Evolutionary conservation across 1,284 basidiomycete species (phyloP).

Genomic region (Moesziomyces globuligerus): DNA sequence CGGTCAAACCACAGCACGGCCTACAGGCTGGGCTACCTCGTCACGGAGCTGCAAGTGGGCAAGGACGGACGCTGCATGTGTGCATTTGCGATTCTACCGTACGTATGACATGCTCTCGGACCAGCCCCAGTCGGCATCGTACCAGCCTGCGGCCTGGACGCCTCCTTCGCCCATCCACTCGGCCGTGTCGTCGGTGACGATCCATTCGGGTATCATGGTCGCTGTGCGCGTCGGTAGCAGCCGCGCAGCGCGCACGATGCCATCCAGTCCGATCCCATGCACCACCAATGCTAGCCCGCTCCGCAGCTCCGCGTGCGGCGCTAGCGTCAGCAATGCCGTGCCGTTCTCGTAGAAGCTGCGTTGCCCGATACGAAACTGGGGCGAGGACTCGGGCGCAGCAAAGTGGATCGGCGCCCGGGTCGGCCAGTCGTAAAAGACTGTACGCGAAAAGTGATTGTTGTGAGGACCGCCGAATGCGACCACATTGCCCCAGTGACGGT

Average conservation of each 20-base stretch:
- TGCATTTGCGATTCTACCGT: too few relatives aligned
- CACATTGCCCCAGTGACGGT: slow-evolving; percentile 23
- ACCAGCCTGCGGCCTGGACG: slow-evolving; percentile 49
- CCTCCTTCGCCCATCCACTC: slow-evolving; percentile 45
- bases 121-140: slow-evolving; percentile 41
- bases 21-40: too few relatives aligned
- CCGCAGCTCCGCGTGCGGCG: slow-evolving; percentile 10
- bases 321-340: slow-evolving; percentile 25
- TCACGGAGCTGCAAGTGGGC: too few relatives aligned
- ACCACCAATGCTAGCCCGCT: slow-evolving; percentile 26
- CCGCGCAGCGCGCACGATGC: slow-evolving; percentile 35
- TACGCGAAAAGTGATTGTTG: slow-evolving; percentile 28
- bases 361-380: slow-evolving; percentile 36
- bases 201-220: slow-evolving; percentile 47
- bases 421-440: slow-evolving; percentile 16
- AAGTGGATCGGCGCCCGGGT: slow-evolving; percentile 18
- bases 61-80: too few relatives aligned
- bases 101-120: slow-evolving; percentile 43
- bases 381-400: slow-evolving; percentile 6
- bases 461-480: slow-evolving; percentile 36
- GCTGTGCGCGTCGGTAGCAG: slow-evolving; percentile 48
- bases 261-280: slow-evolving; percentile 26
- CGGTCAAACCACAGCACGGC: too few relatives aligned
- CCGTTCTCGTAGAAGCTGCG: slow-evolving; percentile 31
- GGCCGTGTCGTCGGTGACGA: slow-evolving; percentile 27